Percentiles rank a stretch among this genome's conserved stretches.
These are phyloP conservation scores for Colletotrichum camelliae DNA, from an alignment of 2,329 filamentous ascomycete genomes.

Conservation along the genomic window DNA sequence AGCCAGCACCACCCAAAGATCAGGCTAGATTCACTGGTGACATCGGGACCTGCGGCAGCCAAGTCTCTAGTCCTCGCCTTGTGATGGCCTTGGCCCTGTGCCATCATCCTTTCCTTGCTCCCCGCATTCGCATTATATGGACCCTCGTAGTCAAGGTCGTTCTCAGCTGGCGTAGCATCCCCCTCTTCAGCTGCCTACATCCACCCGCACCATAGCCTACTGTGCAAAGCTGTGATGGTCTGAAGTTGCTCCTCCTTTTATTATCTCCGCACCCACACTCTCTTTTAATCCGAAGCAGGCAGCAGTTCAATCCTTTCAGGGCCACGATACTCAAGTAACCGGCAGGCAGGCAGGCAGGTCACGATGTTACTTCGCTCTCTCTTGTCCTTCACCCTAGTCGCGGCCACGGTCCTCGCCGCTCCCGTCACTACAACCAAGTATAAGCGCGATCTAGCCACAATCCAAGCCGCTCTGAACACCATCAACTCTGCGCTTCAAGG, in stretches of 20 bases:
- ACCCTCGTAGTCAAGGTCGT: not conserved
- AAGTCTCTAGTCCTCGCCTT: not conserved
- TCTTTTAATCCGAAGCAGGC: not conserved
- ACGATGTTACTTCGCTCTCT: slow-evolving; percentile 12
- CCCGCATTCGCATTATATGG: not conserved
- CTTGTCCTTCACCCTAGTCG: not conserved
- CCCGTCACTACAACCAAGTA: not conserved
- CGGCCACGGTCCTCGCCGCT: not conserved
- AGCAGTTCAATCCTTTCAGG: not conserved
- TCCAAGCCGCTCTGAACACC: slow-evolving; percentile 10
- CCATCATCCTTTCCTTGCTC: not conserved
- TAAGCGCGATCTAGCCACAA: not conserved
- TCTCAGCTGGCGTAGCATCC: not conserved
- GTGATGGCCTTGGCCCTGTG: not conserved
- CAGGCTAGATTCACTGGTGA: not conserved
- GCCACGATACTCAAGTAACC: not conserved
- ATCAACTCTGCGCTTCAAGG: slow-evolving; percentile 11
- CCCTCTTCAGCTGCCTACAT: not conserved
- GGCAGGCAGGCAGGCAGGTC: not conserved
- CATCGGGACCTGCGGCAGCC: slow-evolving; percentile 1
- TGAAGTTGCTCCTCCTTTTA: slow-evolving; percentile 4
- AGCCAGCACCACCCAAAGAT: not conserved
- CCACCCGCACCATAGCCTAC: not conserved
- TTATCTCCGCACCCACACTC: not conserved
- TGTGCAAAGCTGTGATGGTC: not conserved